These are phyloP conservation scores for Trichothecium roseum DNA, from an alignment of 2,329 filamentous ascomycete genomes.

Conservation along the genomic window DNA sequence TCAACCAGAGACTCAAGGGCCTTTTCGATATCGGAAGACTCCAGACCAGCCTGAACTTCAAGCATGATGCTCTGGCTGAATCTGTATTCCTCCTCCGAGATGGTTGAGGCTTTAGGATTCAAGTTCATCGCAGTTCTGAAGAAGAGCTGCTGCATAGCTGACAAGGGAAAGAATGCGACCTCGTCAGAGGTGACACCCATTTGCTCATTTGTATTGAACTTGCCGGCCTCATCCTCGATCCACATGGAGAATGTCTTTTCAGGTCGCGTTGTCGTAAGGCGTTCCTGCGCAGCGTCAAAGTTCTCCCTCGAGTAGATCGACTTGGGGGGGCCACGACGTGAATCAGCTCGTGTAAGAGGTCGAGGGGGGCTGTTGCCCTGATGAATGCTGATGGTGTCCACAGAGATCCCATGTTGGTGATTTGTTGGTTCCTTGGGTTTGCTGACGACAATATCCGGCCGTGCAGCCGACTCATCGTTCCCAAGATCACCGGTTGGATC, in stretches of 20 bases:
- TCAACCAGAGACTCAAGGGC: slow-evolving; percentile 37
- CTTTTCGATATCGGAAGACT: slow-evolving; percentile 32
- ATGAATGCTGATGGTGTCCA: too few species aligned
- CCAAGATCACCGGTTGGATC: background rate
- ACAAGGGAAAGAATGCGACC: slow-evolving; percentile 30
- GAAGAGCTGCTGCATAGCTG: slow-evolving; percentile 44
- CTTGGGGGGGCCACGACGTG: too few species aligned
- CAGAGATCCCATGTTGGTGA: too few species aligned
- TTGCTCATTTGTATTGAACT: slow-evolving; percentile 2
- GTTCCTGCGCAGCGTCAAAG: background rate
- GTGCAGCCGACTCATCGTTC: background rate
- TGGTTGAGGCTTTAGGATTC: slow-evolving; percentile 16
- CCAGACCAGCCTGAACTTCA: slow-evolving; percentile 28
- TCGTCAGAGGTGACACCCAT: slow-evolving; percentile 15
- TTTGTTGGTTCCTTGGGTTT: background rate
- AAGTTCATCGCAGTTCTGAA: slow-evolving; percentile 36
- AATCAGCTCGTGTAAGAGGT: too few species aligned
- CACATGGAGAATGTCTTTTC: slow-evolving; percentile 11
- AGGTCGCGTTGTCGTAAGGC: slow-evolving; percentile 1
- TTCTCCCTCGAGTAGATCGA: background rate
- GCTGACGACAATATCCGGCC: slow-evolving; percentile 1
- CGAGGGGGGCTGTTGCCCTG: too few species aligned
- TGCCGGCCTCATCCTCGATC: slow-evolving; percentile 15
- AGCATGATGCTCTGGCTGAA: slow-evolving; percentile 42
- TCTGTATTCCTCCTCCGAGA: slow-evolving; percentile 26